Evolutionary conservation across 202 grass and related monocot genomes (phyloP).

Genomic region (Zizania palustris): DNA sequence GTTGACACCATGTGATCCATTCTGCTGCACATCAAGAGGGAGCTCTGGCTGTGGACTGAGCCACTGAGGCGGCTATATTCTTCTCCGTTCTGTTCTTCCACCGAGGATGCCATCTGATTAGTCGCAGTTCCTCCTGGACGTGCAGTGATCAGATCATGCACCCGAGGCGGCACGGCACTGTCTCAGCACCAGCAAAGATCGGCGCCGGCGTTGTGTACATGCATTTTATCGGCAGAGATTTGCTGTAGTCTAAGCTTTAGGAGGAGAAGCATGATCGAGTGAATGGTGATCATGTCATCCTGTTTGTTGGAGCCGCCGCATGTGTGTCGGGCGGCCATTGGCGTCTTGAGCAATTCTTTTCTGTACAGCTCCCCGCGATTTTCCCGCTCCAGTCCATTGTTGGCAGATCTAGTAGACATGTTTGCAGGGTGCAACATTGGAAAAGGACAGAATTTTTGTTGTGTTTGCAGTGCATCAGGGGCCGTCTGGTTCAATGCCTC

Average conservation of each 20-base stretch:
- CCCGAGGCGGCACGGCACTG: not conserved
- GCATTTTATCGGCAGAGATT: slow-evolving; percentile 44
- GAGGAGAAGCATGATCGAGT: slow-evolving; percentile 29
- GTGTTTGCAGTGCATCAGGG: not conserved
- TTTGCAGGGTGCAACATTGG: slow-evolving; percentile 11
- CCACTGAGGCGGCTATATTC: slow-evolving; percentile 35
- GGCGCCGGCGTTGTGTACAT: slow-evolving; percentile 29
- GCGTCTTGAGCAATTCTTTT: slow-evolving; percentile 40
- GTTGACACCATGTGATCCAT: slow-evolving; percentile 22
- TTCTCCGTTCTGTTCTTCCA: slow-evolving; percentile 29
- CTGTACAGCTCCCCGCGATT: slow-evolving; percentile 39
- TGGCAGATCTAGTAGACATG: slow-evolving; percentile 12
- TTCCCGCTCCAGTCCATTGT: slow-evolving; percentile 33
- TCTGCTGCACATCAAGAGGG: not conserved
- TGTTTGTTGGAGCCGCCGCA: slow-evolving; percentile 26
- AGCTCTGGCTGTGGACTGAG: slow-evolving; percentile 29
- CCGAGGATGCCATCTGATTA: slow-evolving; percentile 25
- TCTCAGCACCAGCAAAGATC: not conserved
- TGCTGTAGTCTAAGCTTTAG: slow-evolving; percentile 25
- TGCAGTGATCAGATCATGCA: not conserved
- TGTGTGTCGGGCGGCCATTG: not conserved
- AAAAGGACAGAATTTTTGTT: slow-evolving; percentile 2
- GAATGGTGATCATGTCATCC: not conserved
- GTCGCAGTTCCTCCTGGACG: too few relatives aligned
- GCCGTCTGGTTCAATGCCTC: too few relatives aligned